Evolutionary conservation across 345 rosid genomes (phyloP), one percentile per base, ranked within the genome.

Genomic region (Brassica carinata): DNA sequence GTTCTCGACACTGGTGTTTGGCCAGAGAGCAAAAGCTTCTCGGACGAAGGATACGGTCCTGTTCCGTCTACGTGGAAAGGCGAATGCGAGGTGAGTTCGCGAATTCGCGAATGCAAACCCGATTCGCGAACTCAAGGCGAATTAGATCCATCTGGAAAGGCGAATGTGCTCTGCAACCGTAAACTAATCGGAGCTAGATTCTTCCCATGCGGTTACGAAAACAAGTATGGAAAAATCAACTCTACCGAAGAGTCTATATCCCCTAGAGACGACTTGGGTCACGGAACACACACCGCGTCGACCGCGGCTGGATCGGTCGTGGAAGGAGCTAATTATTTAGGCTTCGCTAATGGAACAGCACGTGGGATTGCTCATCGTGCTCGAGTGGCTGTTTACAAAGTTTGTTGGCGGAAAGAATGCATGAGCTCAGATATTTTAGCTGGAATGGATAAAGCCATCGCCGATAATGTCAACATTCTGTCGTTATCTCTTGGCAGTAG

Each of bases 291-390:
- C 77, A 89, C 96, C 0, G 77, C 96, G 8, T 79, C 89, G 10
- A 93, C 92, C 2, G 92, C 94, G 0, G 98, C 92, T 5, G 96
- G 96, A 19, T 84, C 88, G 4, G 67, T 81, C 7, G 96, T 93
- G 6, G 87, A 79, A 17, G 86, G 86, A 29, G 94, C 94, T 1
- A 86, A 76, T 40, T 67, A 91, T 2, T 71, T 87, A 10, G 96
- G 94, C 0, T 91, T 79, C 40, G 98, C 98, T 0, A 8, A 6
- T 0, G 98, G 98, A 10, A 78, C 77, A n/a, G 94, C 98, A 65
- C 87, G 86, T 36, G 93, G 93, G n/a, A 88, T 89, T 85, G 91
- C 92, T 7, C 23, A 85, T 71, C 80, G 79, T 23, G 93, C 93
- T 9, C 79, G 93, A 0, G 80, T 91, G 2, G 92, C 96, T 0